Evolutionary conservation across 1,284 basidiomycete species (phyloP).

Genomic region (Trametes polyzona): DNA sequence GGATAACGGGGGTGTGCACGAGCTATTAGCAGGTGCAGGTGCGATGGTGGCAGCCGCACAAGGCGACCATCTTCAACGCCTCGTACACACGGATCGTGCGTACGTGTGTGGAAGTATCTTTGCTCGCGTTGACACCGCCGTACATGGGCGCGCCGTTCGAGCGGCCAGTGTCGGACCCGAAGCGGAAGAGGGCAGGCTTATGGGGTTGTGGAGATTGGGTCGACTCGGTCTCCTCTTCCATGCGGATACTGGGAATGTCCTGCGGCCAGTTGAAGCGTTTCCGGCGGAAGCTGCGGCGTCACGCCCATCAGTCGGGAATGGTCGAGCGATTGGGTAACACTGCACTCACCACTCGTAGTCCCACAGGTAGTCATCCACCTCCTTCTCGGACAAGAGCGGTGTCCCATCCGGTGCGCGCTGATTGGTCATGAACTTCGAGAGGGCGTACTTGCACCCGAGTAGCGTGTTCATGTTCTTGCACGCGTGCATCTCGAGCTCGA

Average conservation of each 20-base stretch:
- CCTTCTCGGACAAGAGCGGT: conserved; percentile 43
- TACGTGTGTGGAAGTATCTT: conserved; percentile 42
- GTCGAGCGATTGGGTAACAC: neutral
- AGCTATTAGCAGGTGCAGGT: conserved; percentile 5
- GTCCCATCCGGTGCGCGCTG: conserved; percentile 45
- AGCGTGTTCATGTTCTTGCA: conserved; percentile 67
- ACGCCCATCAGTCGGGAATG: too few species aligned
- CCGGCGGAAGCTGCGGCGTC: conserved; percentile 57
- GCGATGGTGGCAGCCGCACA: conserved; percentile 1
- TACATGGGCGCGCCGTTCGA: conserved; percentile 9
- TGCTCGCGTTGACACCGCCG: conserved; percentile 11
- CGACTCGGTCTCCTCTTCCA: conserved; percentile 17
- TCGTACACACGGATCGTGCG: conserved; percentile 62
- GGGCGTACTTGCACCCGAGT: conserved; percentile 60
- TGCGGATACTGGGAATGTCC: conserved; percentile 29
- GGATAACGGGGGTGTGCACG: conserved; percentile 3
- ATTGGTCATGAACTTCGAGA: conserved; percentile 52
- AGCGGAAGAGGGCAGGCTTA: conserved; percentile 17
- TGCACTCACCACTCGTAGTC: conserved; percentile 66
- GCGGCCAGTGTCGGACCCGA: conserved; percentile 7
- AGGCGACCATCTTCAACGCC: conserved; percentile 36
- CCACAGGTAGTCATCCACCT: conserved; percentile 61
- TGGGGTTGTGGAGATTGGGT: conserved; percentile 1
- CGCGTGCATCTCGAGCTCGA: conserved; percentile 70
- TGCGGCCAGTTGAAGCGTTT: conserved; percentile 52